Evolutionary conservation across 176 grass and related monocot genomes (phyloP).

Genomic region (Tillandsia fasciculata): DNA sequence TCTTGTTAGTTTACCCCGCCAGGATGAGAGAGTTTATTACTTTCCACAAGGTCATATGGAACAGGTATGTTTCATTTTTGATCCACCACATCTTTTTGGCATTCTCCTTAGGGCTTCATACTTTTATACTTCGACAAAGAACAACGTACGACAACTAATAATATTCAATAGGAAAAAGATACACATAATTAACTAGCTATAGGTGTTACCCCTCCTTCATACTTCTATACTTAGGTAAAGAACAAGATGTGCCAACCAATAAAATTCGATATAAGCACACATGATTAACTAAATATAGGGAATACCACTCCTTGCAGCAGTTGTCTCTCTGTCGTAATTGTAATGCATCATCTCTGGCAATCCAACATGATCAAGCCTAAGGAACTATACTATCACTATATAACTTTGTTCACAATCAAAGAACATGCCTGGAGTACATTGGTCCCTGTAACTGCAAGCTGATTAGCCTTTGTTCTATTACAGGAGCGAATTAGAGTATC

Average conservation of each 20-base stretch:
- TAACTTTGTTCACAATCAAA: no score
- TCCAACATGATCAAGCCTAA: not conserved
- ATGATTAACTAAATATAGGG: not conserved
- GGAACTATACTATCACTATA: no score
- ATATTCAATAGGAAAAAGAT: no score
- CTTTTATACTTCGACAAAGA: not conserved
- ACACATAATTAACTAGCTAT: conserved; percentile 1
- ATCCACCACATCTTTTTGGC: not conserved
- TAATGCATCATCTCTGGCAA: not conserved
- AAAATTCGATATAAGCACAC: not conserved
- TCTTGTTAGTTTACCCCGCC: conserved; percentile 57
- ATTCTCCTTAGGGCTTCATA: not conserved
- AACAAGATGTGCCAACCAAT: not conserved
- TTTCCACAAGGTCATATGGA: conserved; percentile 98
- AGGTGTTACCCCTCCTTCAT: not conserved
- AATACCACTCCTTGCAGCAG: not conserved
- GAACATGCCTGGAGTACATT: not conserved
- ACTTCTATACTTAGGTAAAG: not conserved
- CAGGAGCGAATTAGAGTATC: not conserved
- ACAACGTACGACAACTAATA: not conserved
- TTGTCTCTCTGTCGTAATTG: not conserved
- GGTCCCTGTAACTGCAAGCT: not conserved
- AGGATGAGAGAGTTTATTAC: conserved; percentile 79
- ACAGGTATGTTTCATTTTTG: conserved; percentile 39
- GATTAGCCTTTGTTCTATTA: not conserved